Conservation (phyloP, 169 alveolate genomes). For the Cryptosporidium viatorum region DNA sequence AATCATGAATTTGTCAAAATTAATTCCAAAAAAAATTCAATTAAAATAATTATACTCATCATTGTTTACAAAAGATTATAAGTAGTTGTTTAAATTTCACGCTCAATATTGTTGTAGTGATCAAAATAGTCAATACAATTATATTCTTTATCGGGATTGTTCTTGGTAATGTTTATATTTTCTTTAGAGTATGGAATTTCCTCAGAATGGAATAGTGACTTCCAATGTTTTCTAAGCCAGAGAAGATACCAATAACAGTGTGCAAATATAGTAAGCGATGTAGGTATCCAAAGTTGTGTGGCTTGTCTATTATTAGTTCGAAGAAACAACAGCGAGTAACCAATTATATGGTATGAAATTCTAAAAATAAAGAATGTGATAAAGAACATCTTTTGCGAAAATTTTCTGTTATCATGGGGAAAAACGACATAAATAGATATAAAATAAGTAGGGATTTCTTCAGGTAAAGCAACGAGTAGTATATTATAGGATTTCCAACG, state of each 20-base stretch:
- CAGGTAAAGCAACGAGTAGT: slow-evolving; percentile 41
- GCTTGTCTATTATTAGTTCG: slow-evolving; percentile 18
- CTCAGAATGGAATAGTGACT: neutral
- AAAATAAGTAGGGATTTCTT: slow-evolving; percentile 47
- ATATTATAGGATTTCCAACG: slow-evolving; percentile 38
- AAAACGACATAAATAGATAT: slow-evolving; percentile 42
- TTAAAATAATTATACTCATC: no score
- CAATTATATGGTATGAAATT: slow-evolving; percentile 43
- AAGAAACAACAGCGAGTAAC: slow-evolving; percentile 31
- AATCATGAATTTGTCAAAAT: no score
- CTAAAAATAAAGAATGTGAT: slow-evolving; percentile 44
- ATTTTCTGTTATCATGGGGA: slow-evolving; percentile 13
- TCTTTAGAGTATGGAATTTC: neutral
- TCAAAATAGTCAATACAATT: slow-evolving; percentile 18
- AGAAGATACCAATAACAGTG: slow-evolving; percentile 62
- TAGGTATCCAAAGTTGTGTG: slow-evolving; percentile 53
- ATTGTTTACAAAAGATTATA: no score
- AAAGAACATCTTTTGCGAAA: slow-evolving; percentile 21
- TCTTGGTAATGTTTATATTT: neutral
- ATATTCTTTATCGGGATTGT: neutral
- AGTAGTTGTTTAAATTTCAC: neutral
- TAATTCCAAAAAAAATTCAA: neutral
- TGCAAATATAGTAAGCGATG: slow-evolving; percentile 40
- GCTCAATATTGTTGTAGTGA: slow-evolving; percentile 39
- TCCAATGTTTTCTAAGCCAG: slow-evolving; percentile 61